Evolutionary conservation across 768 basidiomycete genomes (phyloP).

Genomic region (Boletus insuetus): DNA sequence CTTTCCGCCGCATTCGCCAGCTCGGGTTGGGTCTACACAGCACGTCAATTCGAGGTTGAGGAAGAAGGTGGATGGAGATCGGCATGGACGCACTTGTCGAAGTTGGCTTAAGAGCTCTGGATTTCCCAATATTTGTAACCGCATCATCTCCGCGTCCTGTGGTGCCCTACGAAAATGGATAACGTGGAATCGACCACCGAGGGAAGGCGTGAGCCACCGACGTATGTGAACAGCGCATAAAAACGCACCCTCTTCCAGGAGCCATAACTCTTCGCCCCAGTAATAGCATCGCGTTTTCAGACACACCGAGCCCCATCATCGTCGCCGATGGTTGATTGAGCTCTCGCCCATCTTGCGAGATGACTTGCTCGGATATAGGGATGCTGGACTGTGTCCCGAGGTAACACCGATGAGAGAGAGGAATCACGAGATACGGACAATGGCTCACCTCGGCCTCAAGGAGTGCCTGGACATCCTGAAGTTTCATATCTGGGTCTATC

Average conservation of each 20-base stretch:
- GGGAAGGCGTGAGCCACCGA: neutral
- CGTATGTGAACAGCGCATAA: neutral
- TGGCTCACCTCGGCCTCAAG: constrained; percentile 90
- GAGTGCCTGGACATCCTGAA: constrained; percentile 90
- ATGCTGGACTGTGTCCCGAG: constrained; percentile 61
- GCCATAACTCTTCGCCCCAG: constrained; percentile 55
- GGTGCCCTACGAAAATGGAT: constrained; percentile 47
- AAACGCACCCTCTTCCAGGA: constrained; percentile 41
- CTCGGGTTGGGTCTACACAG: constrained; percentile 71
- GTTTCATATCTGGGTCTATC: constrained; percentile 86
- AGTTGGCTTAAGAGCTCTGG: constrained; percentile 76
- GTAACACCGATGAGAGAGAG: neutral
- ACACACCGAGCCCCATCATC: constrained; percentile 61
- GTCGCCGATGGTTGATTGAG: constrained; percentile 65
- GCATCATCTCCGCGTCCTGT: constrained; percentile 88
- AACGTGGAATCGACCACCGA: neutral
- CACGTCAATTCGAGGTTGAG: neutral
- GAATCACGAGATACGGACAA: neutral
- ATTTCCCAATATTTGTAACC: constrained; percentile 83
- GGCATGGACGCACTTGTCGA: constrained; percentile 44
- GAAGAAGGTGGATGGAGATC: too few relatives aligned
- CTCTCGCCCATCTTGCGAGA: constrained; percentile 66
- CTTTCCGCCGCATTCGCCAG: constrained; percentile 66
- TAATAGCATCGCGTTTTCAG: constrained; percentile 60
- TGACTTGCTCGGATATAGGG: constrained; percentile 66